phyloP scores from a whole-genome alignment of 768 basidiomycete species.

The Boletus reticulatus region DNA sequence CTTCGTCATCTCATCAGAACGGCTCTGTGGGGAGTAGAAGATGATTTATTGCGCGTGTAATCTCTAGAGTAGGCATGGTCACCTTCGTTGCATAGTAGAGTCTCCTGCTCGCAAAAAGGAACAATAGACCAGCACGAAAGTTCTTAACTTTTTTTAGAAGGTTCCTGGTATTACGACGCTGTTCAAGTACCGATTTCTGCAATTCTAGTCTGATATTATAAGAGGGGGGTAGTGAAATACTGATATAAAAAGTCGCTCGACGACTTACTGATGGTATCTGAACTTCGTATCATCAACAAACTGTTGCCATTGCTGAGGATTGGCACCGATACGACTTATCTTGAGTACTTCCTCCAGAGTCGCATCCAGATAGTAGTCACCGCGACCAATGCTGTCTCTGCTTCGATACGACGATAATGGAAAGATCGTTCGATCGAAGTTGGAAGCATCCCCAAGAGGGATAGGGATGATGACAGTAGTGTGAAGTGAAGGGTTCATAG shows the following conservation, averaged over 20 bases:
- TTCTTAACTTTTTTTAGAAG: not conserved
- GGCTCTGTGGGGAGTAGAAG: not conserved
- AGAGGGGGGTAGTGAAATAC: not conserved
- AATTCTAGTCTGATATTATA: not conserved
- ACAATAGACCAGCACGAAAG: slow-evolving; percentile 3
- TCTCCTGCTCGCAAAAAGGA: not conserved
- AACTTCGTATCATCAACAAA: not conserved
- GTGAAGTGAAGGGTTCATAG: not conserved
- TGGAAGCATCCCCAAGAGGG: slow-evolving; percentile 1
- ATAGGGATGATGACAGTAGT: slow-evolving; percentile 3
- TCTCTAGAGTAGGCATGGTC: not conserved
- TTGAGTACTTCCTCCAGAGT: not conserved
- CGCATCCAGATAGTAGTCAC: slow-evolving; percentile 6
- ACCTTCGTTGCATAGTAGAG: slow-evolving; percentile 8
- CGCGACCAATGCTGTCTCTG: not conserved
- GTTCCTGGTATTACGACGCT: slow-evolving; percentile 1
- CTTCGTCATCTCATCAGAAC: slow-evolving; percentile 7
- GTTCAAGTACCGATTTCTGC: not conserved
- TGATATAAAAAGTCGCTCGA: not conserved
- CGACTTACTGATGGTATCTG: slow-evolving; percentile 2
- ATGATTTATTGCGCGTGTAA: not conserved
- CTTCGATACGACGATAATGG: slow-evolving; percentile 1
- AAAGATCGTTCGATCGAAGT: slow-evolving; percentile 4
- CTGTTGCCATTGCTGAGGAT: not conserved
- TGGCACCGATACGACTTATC: not conserved